Conservation (phyloP, 2,329 filamentous ascomycete genomes). For the Cryphonectria parasitica region DNA sequence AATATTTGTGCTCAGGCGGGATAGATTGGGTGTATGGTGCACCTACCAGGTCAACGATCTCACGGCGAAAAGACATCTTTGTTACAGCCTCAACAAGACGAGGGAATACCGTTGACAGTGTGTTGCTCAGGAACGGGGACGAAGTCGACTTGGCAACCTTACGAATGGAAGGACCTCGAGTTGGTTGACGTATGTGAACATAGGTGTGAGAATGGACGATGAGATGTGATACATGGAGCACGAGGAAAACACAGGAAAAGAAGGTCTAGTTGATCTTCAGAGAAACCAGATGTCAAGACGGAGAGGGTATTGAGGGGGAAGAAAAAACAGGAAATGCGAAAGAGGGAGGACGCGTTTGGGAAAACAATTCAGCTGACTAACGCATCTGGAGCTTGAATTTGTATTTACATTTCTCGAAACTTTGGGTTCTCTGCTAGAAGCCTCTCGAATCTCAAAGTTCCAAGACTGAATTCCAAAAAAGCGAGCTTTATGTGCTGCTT, state of each 20-base stretch:
- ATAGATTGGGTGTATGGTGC: not conserved
- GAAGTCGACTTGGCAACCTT: not conserved
- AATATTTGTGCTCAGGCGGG: not conserved
- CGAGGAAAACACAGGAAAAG: not conserved
- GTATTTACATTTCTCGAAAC: not conserved
- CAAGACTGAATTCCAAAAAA: not conserved
- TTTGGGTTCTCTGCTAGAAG: not conserved
- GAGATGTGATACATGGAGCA: not conserved
- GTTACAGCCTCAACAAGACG: fast-evolving
- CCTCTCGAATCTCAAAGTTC: not conserved
- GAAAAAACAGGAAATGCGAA: not conserved
- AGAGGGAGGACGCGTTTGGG: not conserved
- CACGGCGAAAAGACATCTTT: not conserved
- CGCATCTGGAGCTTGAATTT: not conserved
- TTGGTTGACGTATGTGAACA: not conserved
- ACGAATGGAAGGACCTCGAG: not conserved
- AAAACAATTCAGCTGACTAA: not conserved
- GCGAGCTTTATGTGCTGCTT: not conserved
- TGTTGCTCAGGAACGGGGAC: not conserved
- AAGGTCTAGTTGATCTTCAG: not conserved
- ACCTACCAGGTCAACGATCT: not conserved
- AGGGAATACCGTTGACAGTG: not conserved
- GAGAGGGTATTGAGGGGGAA: not conserved
- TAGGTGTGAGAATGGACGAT: no score
- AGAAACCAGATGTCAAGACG: not conserved